phyloP scores from a whole-genome alignment of 257 asterid species.

The Scutellaria galericulata region DNA sequence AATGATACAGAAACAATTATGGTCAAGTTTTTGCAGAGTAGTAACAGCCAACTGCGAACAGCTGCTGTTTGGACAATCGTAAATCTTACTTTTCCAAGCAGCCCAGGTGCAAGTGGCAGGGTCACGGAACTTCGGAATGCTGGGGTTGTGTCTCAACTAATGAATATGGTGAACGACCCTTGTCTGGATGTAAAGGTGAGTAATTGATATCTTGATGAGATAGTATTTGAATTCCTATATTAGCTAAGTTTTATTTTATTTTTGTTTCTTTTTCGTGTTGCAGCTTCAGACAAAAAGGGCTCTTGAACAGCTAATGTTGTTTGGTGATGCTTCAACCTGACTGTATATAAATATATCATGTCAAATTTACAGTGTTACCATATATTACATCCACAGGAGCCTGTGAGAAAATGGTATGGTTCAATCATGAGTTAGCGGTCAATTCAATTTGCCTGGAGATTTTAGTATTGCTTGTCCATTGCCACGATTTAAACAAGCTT shows the following conservation, averaged over 20 bases:
- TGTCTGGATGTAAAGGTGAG: constrained; percentile 92
- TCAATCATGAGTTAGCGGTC: constrained; percentile 32
- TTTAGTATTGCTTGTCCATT: constrained; percentile 25
- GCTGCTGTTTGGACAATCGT: constrained; percentile 81
- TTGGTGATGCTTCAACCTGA: constrained; percentile 62
- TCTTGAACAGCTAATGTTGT: constrained; percentile 60
- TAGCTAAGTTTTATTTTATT: constrained; percentile 29
- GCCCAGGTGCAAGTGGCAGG: constrained; percentile 66
- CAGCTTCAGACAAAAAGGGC: constrained; percentile 81
- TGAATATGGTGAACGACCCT: constrained; percentile 75
- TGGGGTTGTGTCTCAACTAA: constrained; percentile 68
- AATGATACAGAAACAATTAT: constrained; percentile 50
- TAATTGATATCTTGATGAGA: constrained; percentile 18
- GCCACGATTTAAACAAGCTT: neutral
- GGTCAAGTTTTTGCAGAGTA: constrained; percentile 69
- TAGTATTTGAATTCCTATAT: constrained; percentile 25
- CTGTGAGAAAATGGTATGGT: constrained; percentile 39
- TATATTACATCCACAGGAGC: constrained; percentile 29
- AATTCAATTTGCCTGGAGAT: constrained; percentile 22
- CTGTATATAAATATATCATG: constrained; percentile 26
- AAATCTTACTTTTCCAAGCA: constrained; percentile 75
- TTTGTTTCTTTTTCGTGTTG: constrained; percentile 23
- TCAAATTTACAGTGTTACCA: constrained; percentile 34
- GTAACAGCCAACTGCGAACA: constrained; percentile 70
- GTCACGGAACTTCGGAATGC: constrained; percentile 60